Evolutionary conservation across 192 early-diverging fungal genomes (phyloP).

Genomic region (Mortierella claussenii): DNA sequence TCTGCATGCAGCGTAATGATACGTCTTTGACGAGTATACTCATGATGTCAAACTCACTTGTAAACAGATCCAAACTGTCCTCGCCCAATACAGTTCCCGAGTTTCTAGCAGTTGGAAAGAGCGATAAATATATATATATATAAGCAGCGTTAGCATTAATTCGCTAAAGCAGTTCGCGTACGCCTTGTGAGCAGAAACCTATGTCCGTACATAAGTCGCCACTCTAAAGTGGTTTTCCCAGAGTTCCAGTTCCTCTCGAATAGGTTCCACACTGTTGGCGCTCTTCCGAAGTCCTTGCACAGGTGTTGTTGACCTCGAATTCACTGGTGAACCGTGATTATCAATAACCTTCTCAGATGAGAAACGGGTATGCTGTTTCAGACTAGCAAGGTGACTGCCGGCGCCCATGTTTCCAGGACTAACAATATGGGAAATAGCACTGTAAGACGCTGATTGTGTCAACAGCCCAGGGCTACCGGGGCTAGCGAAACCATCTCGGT

Average conservation of each 20-base stretch:
- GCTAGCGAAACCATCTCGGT: conserved; percentile 18
- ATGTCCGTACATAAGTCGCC: conserved; percentile 60
- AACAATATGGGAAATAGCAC: conserved; percentile 27
- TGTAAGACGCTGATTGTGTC: conserved; percentile 32
- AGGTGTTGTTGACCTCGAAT: conserved; percentile 34
- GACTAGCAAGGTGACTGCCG: background rate
- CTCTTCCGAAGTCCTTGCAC: conserved; percentile 36
- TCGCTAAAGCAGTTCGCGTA: too few species aligned
- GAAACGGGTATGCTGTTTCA: conserved; percentile 27
- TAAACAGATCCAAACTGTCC: conserved; percentile 94
- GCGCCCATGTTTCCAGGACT: background rate
- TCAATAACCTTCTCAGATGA: conserved; percentile 34
- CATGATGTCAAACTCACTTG: conserved; percentile 65
- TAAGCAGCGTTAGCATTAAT: background rate
- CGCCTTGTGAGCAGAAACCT: too few species aligned
- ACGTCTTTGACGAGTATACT: too few species aligned
- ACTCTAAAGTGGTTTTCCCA: conserved; percentile 53
- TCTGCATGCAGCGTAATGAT: background rate
- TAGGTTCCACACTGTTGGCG: conserved; percentile 11
- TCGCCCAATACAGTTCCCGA: conserved; percentile 90
- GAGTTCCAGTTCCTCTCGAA: conserved; percentile 36
- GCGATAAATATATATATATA: too few species aligned
- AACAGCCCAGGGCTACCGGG: conserved; percentile 29
- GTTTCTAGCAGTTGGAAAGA: too few species aligned
- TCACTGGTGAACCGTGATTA: conserved; percentile 8